Evolutionary conservation across 768 basidiomycete genomes (phyloP).

Genomic region (Infundibulicybe gibba): DNA sequence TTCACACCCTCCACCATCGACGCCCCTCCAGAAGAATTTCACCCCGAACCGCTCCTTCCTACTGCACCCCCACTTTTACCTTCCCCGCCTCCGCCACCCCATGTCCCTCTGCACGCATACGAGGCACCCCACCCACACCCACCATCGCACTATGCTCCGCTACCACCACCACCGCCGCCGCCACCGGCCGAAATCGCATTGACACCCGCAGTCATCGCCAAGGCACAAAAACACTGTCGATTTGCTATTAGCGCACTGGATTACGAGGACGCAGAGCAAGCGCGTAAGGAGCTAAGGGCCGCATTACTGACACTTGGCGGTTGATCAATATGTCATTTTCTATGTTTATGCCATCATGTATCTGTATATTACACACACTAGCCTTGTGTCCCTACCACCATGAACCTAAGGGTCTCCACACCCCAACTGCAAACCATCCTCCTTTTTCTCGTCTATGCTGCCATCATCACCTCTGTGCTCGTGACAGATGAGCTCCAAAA

Average conservation of each 20-base stretch:
- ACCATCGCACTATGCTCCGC: slow-evolving; percentile 22
- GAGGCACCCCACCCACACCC: too few species aligned
- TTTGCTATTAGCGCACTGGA: slow-evolving; percentile 95
- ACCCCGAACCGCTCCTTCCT: slow-evolving; percentile 5
- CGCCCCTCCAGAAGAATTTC: background rate
- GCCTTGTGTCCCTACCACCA: too few species aligned
- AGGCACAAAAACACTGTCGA: slow-evolving; percentile 86
- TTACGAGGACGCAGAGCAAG: slow-evolving; percentile 90
- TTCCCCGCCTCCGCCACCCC: slow-evolving; percentile 8
- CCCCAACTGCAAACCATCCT: slow-evolving; percentile 20
- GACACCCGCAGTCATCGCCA: slow-evolving; percentile 61
- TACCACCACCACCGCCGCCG: slow-evolving; percentile 21
- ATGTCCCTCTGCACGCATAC: slow-evolving; percentile 12
- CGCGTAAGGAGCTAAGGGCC: slow-evolving; percentile 73
- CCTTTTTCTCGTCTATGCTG: slow-evolving; percentile 41
- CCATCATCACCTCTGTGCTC: slow-evolving; percentile 42
- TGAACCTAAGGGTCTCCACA: too few species aligned
- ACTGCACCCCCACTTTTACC: slow-evolving; percentile 9
- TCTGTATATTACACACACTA: too few species aligned
- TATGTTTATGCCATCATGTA: too few species aligned
- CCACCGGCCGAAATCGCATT: slow-evolving; percentile 38
- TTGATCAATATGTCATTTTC: slow-evolving; percentile 15
- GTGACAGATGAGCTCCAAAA: slow-evolving; percentile 44
- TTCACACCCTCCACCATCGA: slow-evolving; percentile 32
- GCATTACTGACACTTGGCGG: slow-evolving; percentile 70